Conservation (phyloP, 768 basidiomycete genomes). For the Rubroboletus pulcherrimus region DNA sequence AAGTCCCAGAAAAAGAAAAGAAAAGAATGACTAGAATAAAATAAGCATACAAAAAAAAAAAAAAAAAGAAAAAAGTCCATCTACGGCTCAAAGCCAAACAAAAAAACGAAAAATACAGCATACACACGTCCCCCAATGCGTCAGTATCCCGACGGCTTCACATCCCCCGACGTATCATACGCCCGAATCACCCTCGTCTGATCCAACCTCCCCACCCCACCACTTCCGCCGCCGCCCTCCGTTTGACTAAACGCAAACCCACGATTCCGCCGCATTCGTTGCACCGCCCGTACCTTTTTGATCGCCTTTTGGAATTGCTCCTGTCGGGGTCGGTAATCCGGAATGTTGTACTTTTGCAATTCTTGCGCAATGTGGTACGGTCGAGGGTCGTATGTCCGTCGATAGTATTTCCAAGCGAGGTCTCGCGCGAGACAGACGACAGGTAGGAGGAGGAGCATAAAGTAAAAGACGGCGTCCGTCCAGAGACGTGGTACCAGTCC, state of each 20-base stretch:
- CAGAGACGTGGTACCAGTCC: constrained; percentile 89
- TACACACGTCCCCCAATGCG: not conserved
- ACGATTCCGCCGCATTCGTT: constrained; percentile 92
- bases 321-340: constrained; percentile 93
- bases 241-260: constrained; percentile 99
- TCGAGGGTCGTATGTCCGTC: constrained; percentile 81
- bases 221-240: constrained; percentile 49
- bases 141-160: constrained; percentile 72
- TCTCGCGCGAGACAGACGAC: constrained; percentile 83
- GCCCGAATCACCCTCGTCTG: constrained; percentile 82
- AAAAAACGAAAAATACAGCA: not conserved
- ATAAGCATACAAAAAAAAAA: not conserved
- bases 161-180: constrained; percentile 78
- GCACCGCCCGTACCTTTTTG: constrained; percentile 98
- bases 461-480: constrained; percentile 86
- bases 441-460: constrained; percentile 81
- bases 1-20: not conserved
- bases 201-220: constrained; percentile 51
- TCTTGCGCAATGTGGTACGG: constrained; percentile 99
- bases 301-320: constrained; percentile 99
- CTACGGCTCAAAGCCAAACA: too few species aligned
- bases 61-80: too few species aligned
- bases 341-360: constrained; percentile 98
- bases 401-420: constrained; percentile 97
- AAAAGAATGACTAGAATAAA: not conserved